Conservation (phyloP, 75 land plant genomes). For the Chamaecyparis obtusa region DNA sequence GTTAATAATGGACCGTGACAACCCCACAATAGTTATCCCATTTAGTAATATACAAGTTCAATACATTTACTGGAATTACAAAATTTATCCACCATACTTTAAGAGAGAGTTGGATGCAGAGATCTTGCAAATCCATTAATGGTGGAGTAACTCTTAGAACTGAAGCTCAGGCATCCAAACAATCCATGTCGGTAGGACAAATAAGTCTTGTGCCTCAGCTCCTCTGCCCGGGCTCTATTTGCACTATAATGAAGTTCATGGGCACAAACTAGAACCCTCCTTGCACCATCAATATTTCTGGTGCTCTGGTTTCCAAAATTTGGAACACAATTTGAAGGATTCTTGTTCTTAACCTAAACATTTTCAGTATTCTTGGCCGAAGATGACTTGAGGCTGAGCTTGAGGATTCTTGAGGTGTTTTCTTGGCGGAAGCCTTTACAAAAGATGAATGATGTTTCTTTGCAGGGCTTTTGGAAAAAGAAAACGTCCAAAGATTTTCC, state of each 20-base stretch:
- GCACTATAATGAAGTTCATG: constrained; percentile 60
- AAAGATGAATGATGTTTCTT: background rate
- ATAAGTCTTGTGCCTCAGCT: constrained; percentile 56
- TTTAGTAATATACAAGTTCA: no score
- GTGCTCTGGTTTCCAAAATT: background rate
- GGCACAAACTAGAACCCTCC: constrained; percentile 21
- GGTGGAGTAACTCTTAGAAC: constrained; percentile 50
- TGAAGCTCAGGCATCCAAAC: constrained; percentile 67
- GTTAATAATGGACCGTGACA: no score
- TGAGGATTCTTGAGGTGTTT: background rate
- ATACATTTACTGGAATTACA: no score
- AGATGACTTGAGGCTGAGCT: no score
- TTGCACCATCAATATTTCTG: constrained; percentile 8
- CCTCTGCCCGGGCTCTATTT: constrained; percentile 64
- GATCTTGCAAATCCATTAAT: constrained; percentile 35
- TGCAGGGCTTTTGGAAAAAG: constrained; percentile 22
- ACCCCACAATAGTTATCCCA: no score
- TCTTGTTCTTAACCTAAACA: background rate
- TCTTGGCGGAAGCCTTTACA: background rate
- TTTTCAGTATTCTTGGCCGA: background rate
- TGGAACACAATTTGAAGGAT: background rate
- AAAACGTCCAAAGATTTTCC: constrained; percentile 20
- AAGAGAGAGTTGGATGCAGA: constrained; percentile 9
- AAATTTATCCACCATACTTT: background rate
- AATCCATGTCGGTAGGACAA: constrained; percentile 69